These are phyloP conservation scores for Lindgomyces ingoldianus DNA, from an alignment of 495 filamentous ascomycete genomes.

Conservation along the genomic window DNA sequence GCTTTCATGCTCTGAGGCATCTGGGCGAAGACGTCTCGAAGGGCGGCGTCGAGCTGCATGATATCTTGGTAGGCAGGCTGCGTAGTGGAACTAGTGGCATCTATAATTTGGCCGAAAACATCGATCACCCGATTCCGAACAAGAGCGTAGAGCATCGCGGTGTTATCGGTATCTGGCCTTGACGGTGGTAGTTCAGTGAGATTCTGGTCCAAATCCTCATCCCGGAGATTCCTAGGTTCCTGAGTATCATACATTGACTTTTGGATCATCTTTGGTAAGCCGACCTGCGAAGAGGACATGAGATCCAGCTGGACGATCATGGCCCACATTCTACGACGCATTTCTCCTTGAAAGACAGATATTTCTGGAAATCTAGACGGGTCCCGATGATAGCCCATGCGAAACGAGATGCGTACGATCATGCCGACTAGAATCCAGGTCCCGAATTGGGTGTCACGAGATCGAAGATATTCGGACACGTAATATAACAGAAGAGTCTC, in stretches of 20 bases:
- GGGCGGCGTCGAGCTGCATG: constrained; percentile 9
- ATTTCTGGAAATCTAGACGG: constrained; percentile 42
- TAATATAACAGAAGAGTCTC: constrained; percentile 24
- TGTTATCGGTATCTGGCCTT: constrained; percentile 38
- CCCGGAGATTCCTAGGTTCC: constrained; percentile 43
- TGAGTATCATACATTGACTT: constrained; percentile 36
- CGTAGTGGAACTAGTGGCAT: constrained; percentile 2
- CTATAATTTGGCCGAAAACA: constrained; percentile 11
- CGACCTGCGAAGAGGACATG: constrained; percentile 39
- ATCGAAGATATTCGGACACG: constrained; percentile 23
- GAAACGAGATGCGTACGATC: constrained; percentile 37
- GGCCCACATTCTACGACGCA: constrained; percentile 43
- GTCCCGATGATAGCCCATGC: constrained; percentile 48
- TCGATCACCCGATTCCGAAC: constrained; percentile 42
- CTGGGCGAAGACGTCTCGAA: constrained; percentile 3
- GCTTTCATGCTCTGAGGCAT: background rate
- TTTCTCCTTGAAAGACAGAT: constrained; percentile 42
- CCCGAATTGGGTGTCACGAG: constrained; percentile 22
- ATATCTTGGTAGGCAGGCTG: constrained; percentile 19
- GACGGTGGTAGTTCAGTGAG: constrained; percentile 38
- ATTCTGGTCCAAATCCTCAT: constrained; percentile 46
- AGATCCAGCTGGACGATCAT: constrained; percentile 43
- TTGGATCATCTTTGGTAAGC: constrained; percentile 40
- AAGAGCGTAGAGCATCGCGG: constrained; percentile 46
- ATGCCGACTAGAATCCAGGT: constrained; percentile 22